Percentiles rank a stretch among this genome's conserved stretches.
These are phyloP conservation scores for Lactarius sanguifluus DNA, from an alignment of 768 basidiomycete species.

Conservation along the genomic window DNA sequence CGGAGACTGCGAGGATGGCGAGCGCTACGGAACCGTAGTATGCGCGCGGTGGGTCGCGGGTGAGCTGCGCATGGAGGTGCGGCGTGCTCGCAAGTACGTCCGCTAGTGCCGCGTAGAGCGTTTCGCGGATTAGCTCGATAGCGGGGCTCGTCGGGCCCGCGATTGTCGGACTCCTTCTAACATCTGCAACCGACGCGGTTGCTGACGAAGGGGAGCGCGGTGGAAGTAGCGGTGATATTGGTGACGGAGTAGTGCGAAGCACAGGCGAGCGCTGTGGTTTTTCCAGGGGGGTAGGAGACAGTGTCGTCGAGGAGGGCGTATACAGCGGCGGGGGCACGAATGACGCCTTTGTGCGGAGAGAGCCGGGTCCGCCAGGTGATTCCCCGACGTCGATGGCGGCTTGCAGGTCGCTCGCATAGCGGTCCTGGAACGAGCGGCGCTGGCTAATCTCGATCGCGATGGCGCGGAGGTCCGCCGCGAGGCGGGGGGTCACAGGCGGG, in stretches of 20 bases:
- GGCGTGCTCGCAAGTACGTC: conserved; percentile 61
- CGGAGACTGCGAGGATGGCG: conserved; percentile 70
- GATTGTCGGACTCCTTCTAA: conserved; percentile 33
- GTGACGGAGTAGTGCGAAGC: neutral
- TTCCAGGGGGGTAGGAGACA: conserved; percentile 27
- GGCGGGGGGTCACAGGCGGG: conserved; percentile 49
- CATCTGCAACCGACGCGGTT: no score
- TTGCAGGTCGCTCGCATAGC: conserved; percentile 73
- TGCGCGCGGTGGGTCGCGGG: conserved; percentile 64
- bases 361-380: conserved; percentile 38
- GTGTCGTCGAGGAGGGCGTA: conserved; percentile 30
- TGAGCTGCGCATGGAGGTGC: conserved; percentile 55
- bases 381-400: conserved; percentile 64
- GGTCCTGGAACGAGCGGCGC: conserved; percentile 77
- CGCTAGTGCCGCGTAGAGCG: conserved; percentile 77
- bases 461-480: conserved; percentile 79
- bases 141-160: conserved; percentile 49
- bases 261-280: neutral
- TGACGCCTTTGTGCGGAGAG: conserved; percentile 48
- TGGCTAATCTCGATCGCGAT: conserved; percentile 88
- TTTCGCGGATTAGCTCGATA: conserved; percentile 81
- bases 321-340: conserved; percentile 76
- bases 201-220: no score
- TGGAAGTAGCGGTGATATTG: neutral
- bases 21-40: conserved; percentile 77